Percentiles rank a stretch among this genome's conserved stretches.
Conservation (phyloP, 2,329 filamentous ascomycete species). For the Fusarium veterinarium region DNA sequence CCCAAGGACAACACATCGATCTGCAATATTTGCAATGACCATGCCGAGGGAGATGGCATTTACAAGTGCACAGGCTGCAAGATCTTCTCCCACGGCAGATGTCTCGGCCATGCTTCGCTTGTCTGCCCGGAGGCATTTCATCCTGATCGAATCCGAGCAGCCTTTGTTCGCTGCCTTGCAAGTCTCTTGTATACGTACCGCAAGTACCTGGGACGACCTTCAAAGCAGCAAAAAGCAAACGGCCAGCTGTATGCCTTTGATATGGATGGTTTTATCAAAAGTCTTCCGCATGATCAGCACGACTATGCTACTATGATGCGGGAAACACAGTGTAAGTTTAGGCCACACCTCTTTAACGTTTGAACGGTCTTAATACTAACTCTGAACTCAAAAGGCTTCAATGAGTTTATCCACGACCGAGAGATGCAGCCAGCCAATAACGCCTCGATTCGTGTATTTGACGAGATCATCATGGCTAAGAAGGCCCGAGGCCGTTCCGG, state of each 20-base stretch:
- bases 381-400: constrained; percentile 61
- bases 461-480: constrained; percentile 86
- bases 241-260: constrained; percentile 73
- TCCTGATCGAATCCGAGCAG: constrained; percentile 69
- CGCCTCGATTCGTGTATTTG: constrained; percentile 79
- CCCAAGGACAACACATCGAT: constrained; percentile 67
- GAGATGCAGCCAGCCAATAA: constrained; percentile 73
- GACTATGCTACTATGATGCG: constrained; percentile 73
- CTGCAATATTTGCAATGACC: constrained; percentile 83
- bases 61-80: constrained; percentile 78
- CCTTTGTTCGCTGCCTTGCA: constrained; percentile 74
- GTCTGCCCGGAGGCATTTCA: constrained; percentile 73
- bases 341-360: neutral
- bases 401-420: constrained; percentile 86
- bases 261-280: constrained; percentile 73
- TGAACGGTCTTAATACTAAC: constrained; percentile 6
- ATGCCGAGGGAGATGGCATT: constrained; percentile 75
- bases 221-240: constrained; percentile 69
- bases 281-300: constrained; percentile 73
- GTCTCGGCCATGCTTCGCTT: constrained; percentile 71
- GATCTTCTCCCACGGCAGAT: constrained; percentile 67
- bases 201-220: constrained; percentile 70
- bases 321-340: constrained; percentile 70
- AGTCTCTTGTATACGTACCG: constrained; percentile 75
- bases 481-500: constrained; percentile 72